Evolutionary conservation across 2,329 filamentous ascomycete species (phyloP).

Genomic region (Emergomyces pasteurianus): DNA sequence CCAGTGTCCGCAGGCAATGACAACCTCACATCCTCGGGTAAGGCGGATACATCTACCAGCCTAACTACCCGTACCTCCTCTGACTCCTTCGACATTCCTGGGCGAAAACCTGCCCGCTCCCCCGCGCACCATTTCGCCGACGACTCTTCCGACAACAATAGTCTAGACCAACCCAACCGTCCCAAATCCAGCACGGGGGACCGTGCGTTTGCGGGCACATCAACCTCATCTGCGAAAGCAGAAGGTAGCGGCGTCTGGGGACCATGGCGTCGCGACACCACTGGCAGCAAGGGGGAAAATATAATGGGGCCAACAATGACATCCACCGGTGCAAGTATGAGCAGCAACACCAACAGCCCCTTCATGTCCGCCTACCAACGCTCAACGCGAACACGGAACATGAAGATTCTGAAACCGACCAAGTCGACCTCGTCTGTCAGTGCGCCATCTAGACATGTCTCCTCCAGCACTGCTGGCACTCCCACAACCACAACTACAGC

Average conservation of each 20-base stretch:
- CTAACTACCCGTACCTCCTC: constrained; percentile 16
- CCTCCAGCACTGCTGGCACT: constrained; percentile 6
- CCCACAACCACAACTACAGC: constrained; percentile 9
- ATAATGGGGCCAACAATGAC: not conserved
- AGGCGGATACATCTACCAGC: constrained; percentile 15
- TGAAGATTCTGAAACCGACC: constrained; percentile 79
- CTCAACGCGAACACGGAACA: constrained; percentile 50
- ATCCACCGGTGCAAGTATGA: not conserved
- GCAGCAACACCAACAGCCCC: constrained; percentile 15
- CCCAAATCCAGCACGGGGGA: constrained; percentile 20
- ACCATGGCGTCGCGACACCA: constrained; percentile 50
- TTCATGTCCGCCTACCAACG: constrained; percentile 56
- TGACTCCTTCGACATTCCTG: constrained; percentile 15
- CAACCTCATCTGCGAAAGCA: constrained; percentile 15
- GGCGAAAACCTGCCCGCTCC: constrained; percentile 11
- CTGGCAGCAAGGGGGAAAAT: constrained; percentile 3
- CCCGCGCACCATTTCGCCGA: constrained; percentile 9
- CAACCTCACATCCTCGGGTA: constrained; percentile 16
- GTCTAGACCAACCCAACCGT: constrained; percentile 4
- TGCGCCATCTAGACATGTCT: constrained; percentile 12
- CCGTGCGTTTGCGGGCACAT: constrained; percentile 16
- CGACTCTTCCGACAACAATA: constrained; percentile 6
- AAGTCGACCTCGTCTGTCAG: constrained; percentile 43
- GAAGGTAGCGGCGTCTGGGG: constrained; percentile 52
- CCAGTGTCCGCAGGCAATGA: constrained; percentile 13